Percentiles rank a stretch among this genome's conserved stretches.
phyloP scores from a whole-genome alignment of 2,329 filamentous ascomycete species.

The Monilinia vaccinii-corymbosi region DNA sequence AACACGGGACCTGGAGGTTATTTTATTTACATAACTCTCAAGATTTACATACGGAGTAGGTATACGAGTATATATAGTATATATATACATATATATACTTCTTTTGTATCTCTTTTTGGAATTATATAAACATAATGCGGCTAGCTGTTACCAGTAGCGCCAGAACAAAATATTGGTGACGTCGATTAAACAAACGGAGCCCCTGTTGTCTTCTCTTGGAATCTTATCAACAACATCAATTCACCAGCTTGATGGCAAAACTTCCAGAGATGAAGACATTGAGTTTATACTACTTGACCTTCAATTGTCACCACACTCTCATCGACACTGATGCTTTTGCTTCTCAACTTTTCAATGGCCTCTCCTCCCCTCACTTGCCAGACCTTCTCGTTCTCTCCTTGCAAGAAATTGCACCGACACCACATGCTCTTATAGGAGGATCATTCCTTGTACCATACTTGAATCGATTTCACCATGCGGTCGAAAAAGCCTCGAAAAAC shows the following conservation, averaged over 20 bases:
- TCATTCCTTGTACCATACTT: constrained; percentile 72
- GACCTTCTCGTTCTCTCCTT: constrained; percentile 61
- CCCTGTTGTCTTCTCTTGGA: no score
- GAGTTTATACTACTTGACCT: constrained; percentile 72
- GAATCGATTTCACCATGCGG: constrained; percentile 57
- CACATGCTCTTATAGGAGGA: constrained; percentile 76
- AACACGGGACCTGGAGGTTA: no score
- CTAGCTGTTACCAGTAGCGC: no score
- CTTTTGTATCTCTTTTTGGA: no score
- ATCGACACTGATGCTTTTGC: constrained; percentile 65
- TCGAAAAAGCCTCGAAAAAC: constrained; percentile 54
- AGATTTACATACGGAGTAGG: no score
- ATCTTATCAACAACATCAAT: no score
- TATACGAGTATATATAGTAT: no score
- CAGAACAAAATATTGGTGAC: no score
- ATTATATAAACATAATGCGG: no score
- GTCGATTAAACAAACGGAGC: no score
- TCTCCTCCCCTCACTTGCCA: constrained; percentile 48
- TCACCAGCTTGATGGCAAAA: not conserved
- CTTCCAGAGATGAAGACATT: constrained; percentile 30
- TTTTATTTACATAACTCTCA: no score
- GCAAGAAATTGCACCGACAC: constrained; percentile 82
- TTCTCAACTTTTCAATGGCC: constrained; percentile 54
- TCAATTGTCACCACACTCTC: constrained; percentile 72
- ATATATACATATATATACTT: no score